Evolutionary conservation across 1,139 yeast species (phyloP).

Genomic region (Cylindricascospora bacillispora): DNA sequence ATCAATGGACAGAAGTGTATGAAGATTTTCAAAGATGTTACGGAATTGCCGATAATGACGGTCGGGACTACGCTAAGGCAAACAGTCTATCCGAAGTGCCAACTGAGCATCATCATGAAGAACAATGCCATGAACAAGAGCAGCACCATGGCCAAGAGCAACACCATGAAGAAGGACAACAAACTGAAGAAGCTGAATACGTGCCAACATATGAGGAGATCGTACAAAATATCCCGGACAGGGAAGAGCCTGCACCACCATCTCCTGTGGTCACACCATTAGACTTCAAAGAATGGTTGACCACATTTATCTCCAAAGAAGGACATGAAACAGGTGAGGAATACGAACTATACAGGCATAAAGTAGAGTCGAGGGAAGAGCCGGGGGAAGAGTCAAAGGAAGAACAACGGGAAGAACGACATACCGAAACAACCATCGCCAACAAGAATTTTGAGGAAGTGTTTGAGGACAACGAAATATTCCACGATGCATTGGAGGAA

Average conservation of each 20-base stretch:
- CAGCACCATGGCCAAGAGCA: constrained; percentile 11
- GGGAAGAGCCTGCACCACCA: constrained; percentile 4
- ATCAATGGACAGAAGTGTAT: constrained; percentile 13
- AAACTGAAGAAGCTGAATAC: not conserved
- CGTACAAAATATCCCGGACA: too few relatives aligned
- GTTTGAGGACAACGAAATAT: too few relatives aligned
- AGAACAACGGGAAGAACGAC: too few relatives aligned
- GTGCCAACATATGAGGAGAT: too few relatives aligned
- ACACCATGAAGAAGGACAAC: constrained; percentile 8
- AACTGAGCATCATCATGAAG: not conserved
- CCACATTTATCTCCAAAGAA: constrained; percentile 11
- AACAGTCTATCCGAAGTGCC: too few relatives aligned
- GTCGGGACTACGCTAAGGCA: too few relatives aligned
- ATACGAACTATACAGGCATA: too few relatives aligned
- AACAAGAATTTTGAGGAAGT: too few relatives aligned
- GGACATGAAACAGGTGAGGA: not conserved
- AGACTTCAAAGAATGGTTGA: constrained; percentile 12
- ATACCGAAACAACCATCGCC: too few relatives aligned
- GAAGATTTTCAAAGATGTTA: constrained; percentile 10
- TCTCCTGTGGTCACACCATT: constrained; percentile 8
- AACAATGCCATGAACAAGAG: constrained; percentile 1
- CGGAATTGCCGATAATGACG: constrained; percentile 5
- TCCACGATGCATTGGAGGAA: too few relatives aligned
- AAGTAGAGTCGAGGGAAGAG: not conserved
- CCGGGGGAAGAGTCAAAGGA: too few relatives aligned